Base-by-base conservation (phyloP, 106 monocot genomes). In the Acanthochlamys bracteata region DNA sequence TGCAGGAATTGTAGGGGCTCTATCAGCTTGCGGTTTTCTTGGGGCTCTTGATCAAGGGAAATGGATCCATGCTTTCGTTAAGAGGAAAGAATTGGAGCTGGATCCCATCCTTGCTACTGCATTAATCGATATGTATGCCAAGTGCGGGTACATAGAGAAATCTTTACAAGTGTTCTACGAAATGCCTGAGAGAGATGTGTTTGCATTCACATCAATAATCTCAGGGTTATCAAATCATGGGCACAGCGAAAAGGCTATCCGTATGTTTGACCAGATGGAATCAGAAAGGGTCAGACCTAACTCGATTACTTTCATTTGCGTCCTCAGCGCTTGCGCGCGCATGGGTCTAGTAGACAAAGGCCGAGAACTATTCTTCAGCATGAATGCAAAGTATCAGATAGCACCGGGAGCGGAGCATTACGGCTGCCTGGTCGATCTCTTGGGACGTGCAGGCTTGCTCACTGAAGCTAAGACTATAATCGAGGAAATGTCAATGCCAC, bases 141-240 rank as follows among this genome's bases (percentile, higher is more conserved):
- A 87, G 41, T 87, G 87, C 19, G 79, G 83, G 42, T 71, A 71
- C 65, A 71, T 77, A 1, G 71, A 74, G 0, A 66, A 60, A 0
- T 81, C 94, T 0, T 39, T 41, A 72, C 63, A 80, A 25, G 64
- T 89, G 11, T 95, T 95, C 39, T 65, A 61, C 8, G 73, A 42
- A 53, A 82, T 86, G 83, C 39, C 70, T 0, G 75, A 68, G 57
- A 82, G 78, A 53, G 90, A 95, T 74, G 94, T 90, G 9, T 86
- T 84, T 65, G 86, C 86, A 10, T 95, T 75, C 59, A 84, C 94
- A 0, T 40, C 86, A 1, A 82, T 95, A 84, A 87, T 95, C 42
- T 86, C 86, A 0, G 94, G 90, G 4, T 62, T 95, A n/a, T 86
- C 83, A 0, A 84, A 84, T 39, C 75, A 79, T 20, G 84, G 90